A percentile compares a stretch with the other conserved stretches of the same genome.
These are phyloP conservation scores for Hymenoscyphus fructigenus DNA, from an alignment of 2,329 filamentous ascomycete species.

Conservation along the genomic window DNA sequence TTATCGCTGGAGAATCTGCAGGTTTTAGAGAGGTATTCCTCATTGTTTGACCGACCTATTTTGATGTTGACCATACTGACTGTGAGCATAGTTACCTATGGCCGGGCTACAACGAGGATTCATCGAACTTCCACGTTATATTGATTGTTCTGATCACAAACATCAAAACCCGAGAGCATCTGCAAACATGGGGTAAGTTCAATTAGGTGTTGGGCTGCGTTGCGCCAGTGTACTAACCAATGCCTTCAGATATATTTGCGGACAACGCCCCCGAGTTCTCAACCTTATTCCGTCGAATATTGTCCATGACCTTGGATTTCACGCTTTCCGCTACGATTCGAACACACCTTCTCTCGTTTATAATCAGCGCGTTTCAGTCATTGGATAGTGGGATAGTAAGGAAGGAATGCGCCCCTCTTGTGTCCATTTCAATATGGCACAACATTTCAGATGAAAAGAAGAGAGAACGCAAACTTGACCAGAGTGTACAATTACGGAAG, in stretches of 20 bases:
- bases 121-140: slow-evolving; percentile 88
- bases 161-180: slow-evolving; percentile 81
- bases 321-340: slow-evolving; percentile 66
- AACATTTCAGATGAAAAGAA: slow-evolving; percentile 78
- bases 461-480: slow-evolving; percentile 71
- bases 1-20: slow-evolving; percentile 87
- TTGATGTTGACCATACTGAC: slow-evolving; percentile 22
- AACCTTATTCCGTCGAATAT: slow-evolving; percentile 79
- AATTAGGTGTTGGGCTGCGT: background rate
- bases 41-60: background rate
- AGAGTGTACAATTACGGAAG: slow-evolving; percentile 74
- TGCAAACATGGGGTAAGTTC: slow-evolving; percentile 78
- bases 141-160: slow-evolving; percentile 83
- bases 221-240: background rate
- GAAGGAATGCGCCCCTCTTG: slow-evolving; percentile 93
- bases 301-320: slow-evolving; percentile 79
- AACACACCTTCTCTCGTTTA: slow-evolving; percentile 82
- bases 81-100: slow-evolving; percentile 72
- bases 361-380: slow-evolving; percentile 91
- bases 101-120: slow-evolving; percentile 86
- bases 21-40: slow-evolving; percentile 73
- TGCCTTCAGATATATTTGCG: slow-evolving; percentile 65
- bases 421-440: slow-evolving; percentile 95
- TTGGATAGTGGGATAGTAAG: slow-evolving; percentile 84
- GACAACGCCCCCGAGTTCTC: slow-evolving; percentile 81